phyloP scores from a whole-genome alignment of 2,329 filamentous ascomycete genomes.

The Ascochyta clinopodiicola region DNA sequence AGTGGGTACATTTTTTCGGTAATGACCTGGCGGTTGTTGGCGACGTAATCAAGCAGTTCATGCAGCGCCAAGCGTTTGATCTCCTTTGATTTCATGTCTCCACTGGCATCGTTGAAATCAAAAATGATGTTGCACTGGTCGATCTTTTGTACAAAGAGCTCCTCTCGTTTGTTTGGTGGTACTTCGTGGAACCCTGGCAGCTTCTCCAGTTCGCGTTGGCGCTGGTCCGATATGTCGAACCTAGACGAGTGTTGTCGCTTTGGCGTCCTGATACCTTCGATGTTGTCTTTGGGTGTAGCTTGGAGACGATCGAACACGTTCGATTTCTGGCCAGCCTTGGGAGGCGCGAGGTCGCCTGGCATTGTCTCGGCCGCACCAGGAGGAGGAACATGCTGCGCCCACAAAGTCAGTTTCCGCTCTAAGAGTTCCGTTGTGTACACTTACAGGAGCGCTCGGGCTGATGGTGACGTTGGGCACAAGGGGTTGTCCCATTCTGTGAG shows the following conservation, averaged over 20 bases:
- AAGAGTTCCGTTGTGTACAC: constrained; percentile 12
- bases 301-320: constrained; percentile 87
- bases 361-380: constrained; percentile 96
- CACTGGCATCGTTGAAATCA: constrained; percentile 97
- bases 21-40: constrained; percentile 97
- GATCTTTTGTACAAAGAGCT: constrained; percentile 99
- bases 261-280: constrained; percentile 91
- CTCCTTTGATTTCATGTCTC: constrained; percentile 99
- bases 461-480: constrained; percentile 90
- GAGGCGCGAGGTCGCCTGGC: constrained; percentile 94
- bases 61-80: constrained; percentile 97
- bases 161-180: constrained; percentile 89
- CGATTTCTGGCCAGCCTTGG: constrained; percentile 89
- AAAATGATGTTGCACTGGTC: constrained; percentile 99
- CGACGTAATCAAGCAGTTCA: constrained; percentile 95
- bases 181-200: constrained; percentile 98
- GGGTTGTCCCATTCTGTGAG: constrained; percentile 66
- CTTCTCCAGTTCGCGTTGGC: constrained; percentile 89
- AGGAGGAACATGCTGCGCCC: constrained; percentile 79
- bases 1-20: constrained; percentile 98
- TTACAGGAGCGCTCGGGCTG: constrained; percentile 82
- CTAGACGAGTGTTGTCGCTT: constrained; percentile 97
- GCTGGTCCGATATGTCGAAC: constrained; percentile 95
- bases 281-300: constrained; percentile 93
- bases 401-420: neutral